Evolutionary conservation across 1,284 basidiomycete genomes (phyloP).

Genomic region (Malassezia pachydermatis): DNA sequence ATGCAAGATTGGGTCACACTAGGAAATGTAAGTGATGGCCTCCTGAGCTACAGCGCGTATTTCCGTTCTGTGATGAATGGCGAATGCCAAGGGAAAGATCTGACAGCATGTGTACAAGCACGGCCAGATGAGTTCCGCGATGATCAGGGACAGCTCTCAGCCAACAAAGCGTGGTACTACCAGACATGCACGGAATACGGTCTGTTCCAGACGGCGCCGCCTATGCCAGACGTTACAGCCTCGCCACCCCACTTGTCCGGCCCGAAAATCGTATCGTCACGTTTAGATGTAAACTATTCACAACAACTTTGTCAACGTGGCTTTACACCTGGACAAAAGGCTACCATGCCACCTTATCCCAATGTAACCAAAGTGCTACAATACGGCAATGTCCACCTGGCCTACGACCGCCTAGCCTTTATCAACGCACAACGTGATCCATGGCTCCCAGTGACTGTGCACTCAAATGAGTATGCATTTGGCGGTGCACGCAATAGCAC

Average conservation of each 20-base stretch:
- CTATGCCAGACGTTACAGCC: constrained; percentile 18
- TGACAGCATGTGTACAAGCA: too few species aligned
- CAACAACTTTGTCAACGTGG: constrained; percentile 72
- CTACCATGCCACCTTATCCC: constrained; percentile 62
- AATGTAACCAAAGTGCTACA: constrained; percentile 69
- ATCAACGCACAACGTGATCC: constrained; percentile 77
- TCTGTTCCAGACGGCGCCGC: constrained; percentile 56
- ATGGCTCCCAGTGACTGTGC: constrained; percentile 76
- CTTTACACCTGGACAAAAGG: constrained; percentile 66
- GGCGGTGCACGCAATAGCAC: constrained; percentile 65
- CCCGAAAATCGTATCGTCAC: constrained; percentile 62
- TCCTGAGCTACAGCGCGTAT: neutral
- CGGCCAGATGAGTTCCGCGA: constrained; percentile 33
- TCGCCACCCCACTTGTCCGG: too few species aligned
- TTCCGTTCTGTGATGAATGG: neutral
- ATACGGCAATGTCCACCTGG: constrained; percentile 54
- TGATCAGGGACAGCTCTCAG: constrained; percentile 59
- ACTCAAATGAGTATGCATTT: constrained; percentile 57
- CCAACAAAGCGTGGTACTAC: constrained; percentile 79
- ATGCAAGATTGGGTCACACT: neutral
- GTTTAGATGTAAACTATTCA: constrained; percentile 65
- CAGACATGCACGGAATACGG: constrained; percentile 77
- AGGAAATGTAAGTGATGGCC: neutral
- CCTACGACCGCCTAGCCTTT: constrained; percentile 67
- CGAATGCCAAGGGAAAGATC: neutral